Evolutionary conservation across 176 grass and related monocot species (phyloP), one percentile per base, ranked within the genome.

Genomic region (Hyparrhenia diplandra): DNA sequence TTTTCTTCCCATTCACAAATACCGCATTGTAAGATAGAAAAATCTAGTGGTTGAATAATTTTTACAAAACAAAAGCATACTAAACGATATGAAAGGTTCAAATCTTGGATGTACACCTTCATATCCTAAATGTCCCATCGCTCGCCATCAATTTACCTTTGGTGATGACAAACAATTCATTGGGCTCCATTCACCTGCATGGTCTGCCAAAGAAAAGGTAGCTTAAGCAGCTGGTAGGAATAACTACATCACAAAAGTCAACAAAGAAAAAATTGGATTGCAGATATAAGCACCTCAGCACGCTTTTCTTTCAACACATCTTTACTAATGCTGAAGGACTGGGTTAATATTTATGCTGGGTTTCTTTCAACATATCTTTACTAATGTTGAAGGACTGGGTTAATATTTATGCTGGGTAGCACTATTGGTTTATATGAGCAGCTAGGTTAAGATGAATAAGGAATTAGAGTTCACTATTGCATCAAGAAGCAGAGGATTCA

Each of bases 111-210:
- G 36, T 16, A 39, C 4, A 9, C 77, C 29, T 66, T 45, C 24
- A 73, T 65, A 77, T 77, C 73, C 57, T 71, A 25, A 51, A 58
- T 80, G 40, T 54, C 23, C 77, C 60, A 17, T 41, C 14, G 35
- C 65, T 75, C 75, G 69, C 57, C 27, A 32, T 10, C 21, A 49
- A 67, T 45, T 27, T 28, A 64, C 20, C 69, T 13, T 55, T 16
- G 25, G 10, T 0, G n/a, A n/a, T 0, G 63, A 42, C 4, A 31
- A 16, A 18, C 76, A 32, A 79, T 13, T 60, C 4, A 52, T 3
- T 8, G 31, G 31, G 32, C 10, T 34, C 12, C 61, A 39, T 79
- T 88, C 69, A 40, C 12, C 47, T 60, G 32, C 28, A 2, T 43
- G 67, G 12, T 10, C 37, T 60, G 36, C 37, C 37, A 73, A 34